A percentile compares a stretch with the other conserved stretches of the same genome.
Evolutionary conservation across 2,329 filamentous ascomycete genomes (phyloP).

Genomic region (Ophiobolus disseminans): DNA sequence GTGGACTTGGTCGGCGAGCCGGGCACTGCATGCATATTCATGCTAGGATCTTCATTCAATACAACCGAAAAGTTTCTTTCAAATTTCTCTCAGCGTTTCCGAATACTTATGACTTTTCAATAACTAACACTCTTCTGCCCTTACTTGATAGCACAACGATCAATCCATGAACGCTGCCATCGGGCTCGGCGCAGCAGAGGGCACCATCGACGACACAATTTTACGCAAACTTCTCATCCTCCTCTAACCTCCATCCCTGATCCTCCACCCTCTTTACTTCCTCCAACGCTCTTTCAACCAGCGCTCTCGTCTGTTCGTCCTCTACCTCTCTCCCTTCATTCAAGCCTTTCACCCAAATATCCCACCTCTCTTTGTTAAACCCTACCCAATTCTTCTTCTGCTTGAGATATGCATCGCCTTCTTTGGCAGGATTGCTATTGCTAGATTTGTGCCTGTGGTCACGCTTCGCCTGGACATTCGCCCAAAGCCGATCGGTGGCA

Average conservation of each 20-base stretch:
- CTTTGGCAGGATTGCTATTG: constrained; percentile 2
- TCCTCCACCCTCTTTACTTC: constrained; percentile 1
- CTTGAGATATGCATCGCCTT: not conserved
- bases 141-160: no score
- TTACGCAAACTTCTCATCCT: not conserved
- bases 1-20: no score
- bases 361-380: constrained; percentile 3
- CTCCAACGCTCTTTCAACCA: constrained; percentile 1
- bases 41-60: no score
- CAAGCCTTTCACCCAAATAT: not conserved
- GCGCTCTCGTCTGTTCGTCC: not conserved
- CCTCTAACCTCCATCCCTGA: not conserved
- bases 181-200: no score
- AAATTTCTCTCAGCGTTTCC: no score
- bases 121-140: no score
- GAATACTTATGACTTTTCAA: no score
- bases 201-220: no score
- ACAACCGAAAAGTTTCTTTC: no score
- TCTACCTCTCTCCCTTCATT: not conserved
- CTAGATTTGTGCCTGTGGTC: constrained; percentile 1
- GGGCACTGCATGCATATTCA: no score
- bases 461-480: not conserved
- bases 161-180: no score
- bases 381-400: constrained; percentile 1
- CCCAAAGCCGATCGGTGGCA: not conserved